phyloP scores from a whole-genome alignment of 1,139 yeast genomes.

The Taphrina deformans region DNA sequence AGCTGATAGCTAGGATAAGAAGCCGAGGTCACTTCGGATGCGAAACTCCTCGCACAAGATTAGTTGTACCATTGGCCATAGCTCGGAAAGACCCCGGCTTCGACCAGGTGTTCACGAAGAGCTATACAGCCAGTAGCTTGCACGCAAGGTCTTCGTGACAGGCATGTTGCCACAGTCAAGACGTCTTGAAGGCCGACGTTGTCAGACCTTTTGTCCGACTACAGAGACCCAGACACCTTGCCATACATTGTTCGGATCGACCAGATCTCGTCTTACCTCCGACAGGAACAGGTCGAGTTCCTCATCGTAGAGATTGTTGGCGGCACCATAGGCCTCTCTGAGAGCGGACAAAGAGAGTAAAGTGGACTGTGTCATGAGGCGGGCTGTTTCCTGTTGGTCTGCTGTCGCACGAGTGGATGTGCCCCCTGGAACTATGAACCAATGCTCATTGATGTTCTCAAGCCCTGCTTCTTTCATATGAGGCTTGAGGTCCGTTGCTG shows the following conservation, averaged over 20 bases:
- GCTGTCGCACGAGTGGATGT: not conserved
- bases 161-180: too few species aligned
- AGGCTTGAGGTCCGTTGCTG: not conserved
- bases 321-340: not conserved
- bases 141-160: too few species aligned
- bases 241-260: not conserved
- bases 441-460: not conserved
- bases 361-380: not conserved
- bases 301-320: not conserved
- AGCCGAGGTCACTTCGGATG: too few species aligned
- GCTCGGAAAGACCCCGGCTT: too few species aligned
- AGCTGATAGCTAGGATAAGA: too few species aligned
- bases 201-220: not conserved
- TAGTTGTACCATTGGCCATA: too few species aligned
- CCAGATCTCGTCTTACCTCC: slow-evolving; percentile 6
- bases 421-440: slow-evolving; percentile 8
- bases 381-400: not conserved
- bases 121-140: too few species aligned
- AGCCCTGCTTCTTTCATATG: not conserved
- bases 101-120: too few species aligned
- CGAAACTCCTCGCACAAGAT: too few species aligned
- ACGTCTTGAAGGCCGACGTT: too few species aligned
- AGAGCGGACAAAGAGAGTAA: not conserved
- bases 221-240: slow-evolving; percentile 2
- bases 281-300: slow-evolving; percentile 3